These are phyloP conservation scores for Exutisphaerella laricina DNA, from an alignment of 2,329 filamentous ascomycete genomes.

Conservation along the genomic window DNA sequence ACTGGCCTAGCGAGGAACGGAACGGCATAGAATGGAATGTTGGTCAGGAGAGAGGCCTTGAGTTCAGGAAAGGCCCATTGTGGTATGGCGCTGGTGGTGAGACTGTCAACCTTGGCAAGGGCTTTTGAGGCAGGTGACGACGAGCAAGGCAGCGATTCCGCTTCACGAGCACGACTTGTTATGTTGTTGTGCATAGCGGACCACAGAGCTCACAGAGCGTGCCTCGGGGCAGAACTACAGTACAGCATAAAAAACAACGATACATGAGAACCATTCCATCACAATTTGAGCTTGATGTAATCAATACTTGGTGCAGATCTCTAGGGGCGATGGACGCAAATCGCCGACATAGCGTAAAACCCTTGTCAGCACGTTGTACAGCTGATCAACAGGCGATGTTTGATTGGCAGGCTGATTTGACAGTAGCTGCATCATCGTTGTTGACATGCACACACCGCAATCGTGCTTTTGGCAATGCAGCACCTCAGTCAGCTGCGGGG, in stretches of 20 bases:
- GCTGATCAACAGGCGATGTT: not conserved
- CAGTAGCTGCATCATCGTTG: constrained; percentile 2
- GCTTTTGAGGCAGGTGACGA: constrained; percentile 33
- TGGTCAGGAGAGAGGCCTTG: constrained; percentile 77
- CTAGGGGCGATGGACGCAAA: too few relatives aligned
- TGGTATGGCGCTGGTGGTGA: constrained; percentile 81
- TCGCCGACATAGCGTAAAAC: too few relatives aligned
- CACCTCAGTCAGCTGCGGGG: not conserved
- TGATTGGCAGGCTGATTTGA: constrained; percentile 4
- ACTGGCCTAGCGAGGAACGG: constrained; percentile 57
- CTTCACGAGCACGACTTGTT: too few relatives aligned
- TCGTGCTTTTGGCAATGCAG: not conserved
- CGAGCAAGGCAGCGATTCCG: too few relatives aligned
- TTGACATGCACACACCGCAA: not conserved
- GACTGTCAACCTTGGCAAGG: constrained; percentile 54
- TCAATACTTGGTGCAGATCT: too few relatives aligned
- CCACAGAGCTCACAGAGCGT: too few relatives aligned
- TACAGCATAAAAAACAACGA: too few relatives aligned
- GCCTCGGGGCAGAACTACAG: too few relatives aligned
- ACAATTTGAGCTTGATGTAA: too few relatives aligned
- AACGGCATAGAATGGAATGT: constrained; percentile 77
- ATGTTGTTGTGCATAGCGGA: too few relatives aligned
- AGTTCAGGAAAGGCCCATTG: constrained; percentile 65
- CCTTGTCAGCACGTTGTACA: constrained; percentile 1
- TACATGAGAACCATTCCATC: too few relatives aligned